Base-by-base conservation (phyloP, 768 basidiomycete genomes). In the Trametes elegans region DNA sequence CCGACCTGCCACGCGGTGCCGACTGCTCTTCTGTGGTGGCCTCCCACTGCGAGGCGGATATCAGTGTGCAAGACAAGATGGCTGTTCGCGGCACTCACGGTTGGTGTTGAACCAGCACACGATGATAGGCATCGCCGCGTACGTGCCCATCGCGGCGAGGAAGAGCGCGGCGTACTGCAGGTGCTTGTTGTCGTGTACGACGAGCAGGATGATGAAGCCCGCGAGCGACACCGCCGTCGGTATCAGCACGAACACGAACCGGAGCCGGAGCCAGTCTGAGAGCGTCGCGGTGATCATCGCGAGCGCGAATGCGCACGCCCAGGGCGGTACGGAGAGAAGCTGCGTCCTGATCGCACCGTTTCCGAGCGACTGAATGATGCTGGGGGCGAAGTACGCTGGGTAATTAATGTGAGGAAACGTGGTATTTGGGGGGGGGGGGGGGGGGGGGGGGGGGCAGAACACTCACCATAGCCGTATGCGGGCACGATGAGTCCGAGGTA, bases 401-500 rank as follows among this genome's bases (percentile, higher is more conserved):
- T n/a, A n/a, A n/a, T n/a, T n/a, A 19, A 35, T 21, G 3, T 13
- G 28, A 32, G 31, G 13, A 11, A n/a, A n/a, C n/a, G n/a, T n/a
- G 5, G 26, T 21, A 9, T 19, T 23, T 36, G 28, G 19, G 43
- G 11, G 29, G 16, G 19, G n/a, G 34, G 5, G 13, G 29, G 6
- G 29, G 26, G 14, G 21, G 26, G 7, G 11, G 26, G 16, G 44
- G 4, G 32, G 10, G 27, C 7, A 18, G 11, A 14, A 36, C n/a
- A 48, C 64, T 38, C 42, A 68, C 67, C 65, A 41, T 68, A 68
- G 26, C 64, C 47, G 49, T 68, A 69, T 3, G 64, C 68, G 14
- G 66, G 63, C 6, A 66, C 63, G 32, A 69, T 57, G 44, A 69
- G 61, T 7, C 66, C 66, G 49, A 69, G 61, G 60, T 69, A 69